These are phyloP conservation scores for Leptomonas pyrrhocoris DNA, from an alignment of 208 protist genomes.

Conservation along the genomic window DNA sequence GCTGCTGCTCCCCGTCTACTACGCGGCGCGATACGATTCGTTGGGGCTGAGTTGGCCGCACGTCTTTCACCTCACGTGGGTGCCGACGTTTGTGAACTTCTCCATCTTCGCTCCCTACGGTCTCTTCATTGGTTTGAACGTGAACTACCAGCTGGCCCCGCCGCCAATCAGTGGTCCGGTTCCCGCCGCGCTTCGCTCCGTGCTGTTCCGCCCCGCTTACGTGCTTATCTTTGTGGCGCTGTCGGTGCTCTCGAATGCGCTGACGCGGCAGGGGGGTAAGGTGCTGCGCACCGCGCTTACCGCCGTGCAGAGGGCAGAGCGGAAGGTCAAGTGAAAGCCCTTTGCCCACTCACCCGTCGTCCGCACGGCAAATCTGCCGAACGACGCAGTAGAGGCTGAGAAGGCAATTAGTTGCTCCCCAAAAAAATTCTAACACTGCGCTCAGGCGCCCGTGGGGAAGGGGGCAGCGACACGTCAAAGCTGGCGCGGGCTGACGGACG, in stretches of 20 bases:
- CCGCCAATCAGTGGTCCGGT: slow-evolving; percentile 38
- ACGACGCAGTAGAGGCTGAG: too few relatives aligned
- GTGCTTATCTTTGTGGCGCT: slow-evolving; percentile 45
- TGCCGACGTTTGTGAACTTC: slow-evolving; percentile 59
- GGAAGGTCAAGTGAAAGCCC: background rate
- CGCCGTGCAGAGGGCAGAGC: background rate
- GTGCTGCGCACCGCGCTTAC: background rate
- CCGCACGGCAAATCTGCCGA: too few relatives aligned
- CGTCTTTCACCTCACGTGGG: slow-evolving; percentile 65
- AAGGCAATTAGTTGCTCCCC: too few relatives aligned
- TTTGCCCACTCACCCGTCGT: too few relatives aligned
- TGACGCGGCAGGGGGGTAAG: slow-evolving; percentile 23
- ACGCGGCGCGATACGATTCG: slow-evolving; percentile 55
- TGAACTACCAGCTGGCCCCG: slow-evolving; percentile 82
- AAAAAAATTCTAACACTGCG: too few relatives aligned
- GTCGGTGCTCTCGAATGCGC: slow-evolving; percentile 33
- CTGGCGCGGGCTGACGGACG: too few relatives aligned
- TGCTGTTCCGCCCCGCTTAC: slow-evolving; percentile 47
- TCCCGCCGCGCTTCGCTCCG: slow-evolving; percentile 14
- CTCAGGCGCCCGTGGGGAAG: too few relatives aligned
- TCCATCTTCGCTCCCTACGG: slow-evolving; percentile 48
- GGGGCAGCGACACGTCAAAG: too few relatives aligned
- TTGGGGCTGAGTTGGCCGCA: slow-evolving; percentile 42
- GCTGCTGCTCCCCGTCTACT: slow-evolving; percentile 73
- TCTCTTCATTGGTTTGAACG: slow-evolving; percentile 66